Base-by-base conservation (phyloP, 163 green algal species). In the Chlorella variabilis region DNA sequence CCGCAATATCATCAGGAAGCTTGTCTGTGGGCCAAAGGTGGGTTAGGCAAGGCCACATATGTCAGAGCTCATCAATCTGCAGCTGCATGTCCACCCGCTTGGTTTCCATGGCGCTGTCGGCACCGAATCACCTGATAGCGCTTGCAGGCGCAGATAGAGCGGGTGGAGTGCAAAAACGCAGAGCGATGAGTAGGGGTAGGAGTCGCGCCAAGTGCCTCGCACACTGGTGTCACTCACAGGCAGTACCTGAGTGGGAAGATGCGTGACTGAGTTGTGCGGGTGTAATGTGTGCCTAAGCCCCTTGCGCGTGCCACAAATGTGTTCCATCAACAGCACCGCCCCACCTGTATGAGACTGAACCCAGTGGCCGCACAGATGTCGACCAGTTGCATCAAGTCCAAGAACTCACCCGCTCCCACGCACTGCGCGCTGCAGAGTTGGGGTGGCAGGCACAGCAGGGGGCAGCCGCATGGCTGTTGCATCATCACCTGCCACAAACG, bases 191-290 rank as follows among this genome's bases (percentile, higher is more conserved):
- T 99, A 99, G 9, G 96, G 96, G 84, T 99, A 99, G 23, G 89
- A 96, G 89, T 99, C 96, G 88, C 93, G 95, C 93, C 93, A 99
- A 61, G 87, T 97, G 78, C 84, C 82, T 83, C 93, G 87, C 78
- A 99, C 96, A 31, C 79, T 90, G 11, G 96, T 99, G 91, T 99
- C 96, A 85, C 97, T 98, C 7, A 99, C 90, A 2, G 96, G 96
- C 68, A 99, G 93, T 51, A 98, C 82, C 88, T 98, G 23, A 11
- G 39, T 4, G 41, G 66, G 39, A 23, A 27, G 11, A 21, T 3
- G 25, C 20, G 66, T n/a, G 8, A 13, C 7, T 17, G 63, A 11
- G 36, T 21, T 45, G 61, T 8, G 33, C 61, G 42, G 29, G 29
- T 8, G 13, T 17, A 18, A 41, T n/a, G 33, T n/a, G n/a, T n/a